phyloP scores from a whole-genome alignment of 108 stramenopile species.

The Fragilaria radians region DNA sequence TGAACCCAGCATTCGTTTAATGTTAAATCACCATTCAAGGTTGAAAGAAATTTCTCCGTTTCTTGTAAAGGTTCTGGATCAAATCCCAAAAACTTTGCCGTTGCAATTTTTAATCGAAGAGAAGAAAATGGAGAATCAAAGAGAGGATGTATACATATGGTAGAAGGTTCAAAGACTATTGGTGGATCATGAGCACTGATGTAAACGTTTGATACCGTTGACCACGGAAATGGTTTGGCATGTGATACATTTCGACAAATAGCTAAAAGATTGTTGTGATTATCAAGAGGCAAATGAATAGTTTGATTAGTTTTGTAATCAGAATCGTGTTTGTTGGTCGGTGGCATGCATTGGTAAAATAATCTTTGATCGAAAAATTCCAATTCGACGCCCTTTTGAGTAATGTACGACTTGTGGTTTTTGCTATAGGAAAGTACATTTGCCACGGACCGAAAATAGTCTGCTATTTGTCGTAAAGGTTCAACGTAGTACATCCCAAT shows the following conservation, averaged over 20 bases:
- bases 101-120: background rate
- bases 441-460: background rate
- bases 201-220: background rate
- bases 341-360: background rate
- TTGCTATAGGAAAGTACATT: background rate
- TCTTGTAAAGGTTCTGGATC: background rate
- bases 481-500: constrained; percentile 5
- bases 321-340: background rate
- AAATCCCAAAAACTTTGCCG: constrained; percentile 2
- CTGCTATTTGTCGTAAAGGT: background rate
- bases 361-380: constrained; percentile 4
- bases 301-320: too few relatives aligned
- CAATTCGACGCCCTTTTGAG: background rate
- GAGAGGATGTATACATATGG: constrained; percentile 10
- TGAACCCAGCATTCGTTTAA: too few relatives aligned
- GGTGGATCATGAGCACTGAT: constrained; percentile 1
- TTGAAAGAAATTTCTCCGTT: background rate
- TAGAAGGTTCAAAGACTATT: background rate
- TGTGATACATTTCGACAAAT: background rate
- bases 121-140: background rate
- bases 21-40: background rate
- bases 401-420: background rate
- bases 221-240: background rate
- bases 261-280: too few relatives aligned
- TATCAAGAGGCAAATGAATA: too few relatives aligned